Conservation (phyloP, 495 filamentous ascomycete genomes). For the Penicillium coprophilum region DNA sequence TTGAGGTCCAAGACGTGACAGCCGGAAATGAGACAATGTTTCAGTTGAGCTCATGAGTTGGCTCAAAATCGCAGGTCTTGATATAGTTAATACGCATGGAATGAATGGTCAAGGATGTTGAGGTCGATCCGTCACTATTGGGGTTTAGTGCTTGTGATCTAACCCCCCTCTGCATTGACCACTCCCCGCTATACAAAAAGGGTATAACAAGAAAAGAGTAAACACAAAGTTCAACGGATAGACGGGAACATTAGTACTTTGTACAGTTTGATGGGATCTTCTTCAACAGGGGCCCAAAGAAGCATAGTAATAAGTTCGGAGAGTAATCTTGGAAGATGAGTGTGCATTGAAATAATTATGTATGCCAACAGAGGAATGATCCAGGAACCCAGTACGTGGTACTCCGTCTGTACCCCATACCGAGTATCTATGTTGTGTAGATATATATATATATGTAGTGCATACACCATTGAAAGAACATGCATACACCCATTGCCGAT, state of each 20-base stretch:
- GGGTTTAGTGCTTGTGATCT: background rate
- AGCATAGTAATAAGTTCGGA: background rate
- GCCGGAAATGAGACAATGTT: background rate
- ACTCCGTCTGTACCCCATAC: too few relatives aligned
- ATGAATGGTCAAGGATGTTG: background rate
- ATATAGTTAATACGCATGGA: background rate
- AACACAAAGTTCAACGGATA: conserved; percentile 16
- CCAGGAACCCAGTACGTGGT: too few relatives aligned
- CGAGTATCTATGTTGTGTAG: too few relatives aligned
- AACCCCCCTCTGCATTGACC: conserved; percentile 13
- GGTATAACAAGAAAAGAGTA: conserved; percentile 10
- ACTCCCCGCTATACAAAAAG: conserved; percentile 18
- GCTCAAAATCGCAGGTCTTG: too few relatives aligned
- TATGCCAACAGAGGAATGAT: too few relatives aligned
- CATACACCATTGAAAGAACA: too few relatives aligned
- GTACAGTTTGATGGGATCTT: background rate
- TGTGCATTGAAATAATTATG: too few relatives aligned
- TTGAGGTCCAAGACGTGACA: background rate
- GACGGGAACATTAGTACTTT: background rate
- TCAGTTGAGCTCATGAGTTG: background rate
- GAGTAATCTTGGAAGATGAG: background rate
- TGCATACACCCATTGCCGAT: background rate
- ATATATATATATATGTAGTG: too few relatives aligned
- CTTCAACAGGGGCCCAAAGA: background rate
- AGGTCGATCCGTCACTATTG: background rate